phyloP scores from a whole-genome alignment of 768 basidiomycete species.

The Russula virescens region DNA sequence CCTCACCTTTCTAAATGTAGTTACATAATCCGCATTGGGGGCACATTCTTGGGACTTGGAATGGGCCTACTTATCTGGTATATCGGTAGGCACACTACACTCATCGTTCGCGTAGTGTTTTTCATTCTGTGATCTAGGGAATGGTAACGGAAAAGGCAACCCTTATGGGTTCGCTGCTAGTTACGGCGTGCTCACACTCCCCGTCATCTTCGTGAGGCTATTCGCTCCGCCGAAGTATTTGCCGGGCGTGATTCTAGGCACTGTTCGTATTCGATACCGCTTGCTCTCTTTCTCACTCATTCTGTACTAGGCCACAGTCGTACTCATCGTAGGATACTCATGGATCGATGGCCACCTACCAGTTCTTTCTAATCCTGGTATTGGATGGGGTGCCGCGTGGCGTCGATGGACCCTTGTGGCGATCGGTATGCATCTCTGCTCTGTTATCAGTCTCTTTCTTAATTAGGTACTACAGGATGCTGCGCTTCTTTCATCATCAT shows the following conservation, averaged over 20 bases:
- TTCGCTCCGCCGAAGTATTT: slow-evolving; percentile 39
- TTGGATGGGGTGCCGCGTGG: slow-evolving; percentile 50
- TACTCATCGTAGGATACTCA: slow-evolving; percentile 49
- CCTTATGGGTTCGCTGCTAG: slow-evolving; percentile 49
- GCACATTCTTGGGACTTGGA: slow-evolving; percentile 43
- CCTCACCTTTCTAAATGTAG: slow-evolving; percentile 25
- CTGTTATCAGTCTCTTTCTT: background rate
- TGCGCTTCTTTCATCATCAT: slow-evolving; percentile 49
- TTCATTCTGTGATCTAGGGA: slow-evolving; percentile 28
- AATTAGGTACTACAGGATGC: slow-evolving; percentile 33
- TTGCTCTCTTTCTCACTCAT: background rate
- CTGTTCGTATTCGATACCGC: slow-evolving; percentile 30
- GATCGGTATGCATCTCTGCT: slow-evolving; percentile 35
- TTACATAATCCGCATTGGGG: slow-evolving; percentile 41
- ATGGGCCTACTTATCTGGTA: slow-evolving; percentile 48
- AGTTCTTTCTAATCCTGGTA: slow-evolving; percentile 44
- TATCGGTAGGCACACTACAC: slow-evolving; percentile 31
- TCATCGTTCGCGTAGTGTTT: background rate
- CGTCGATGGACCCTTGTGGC: slow-evolving; percentile 45
- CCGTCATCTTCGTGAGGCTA: slow-evolving; percentile 45
- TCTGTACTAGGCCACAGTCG: slow-evolving; percentile 36
- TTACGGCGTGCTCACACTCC: slow-evolving; percentile 41
- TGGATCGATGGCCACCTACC: slow-evolving; percentile 51
- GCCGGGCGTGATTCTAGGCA: slow-evolving; percentile 34
- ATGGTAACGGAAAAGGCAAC: slow-evolving; percentile 43